These are phyloP conservation scores for Pseudogymnoascus verrucosus DNA, from an alignment of 2,329 filamentous ascomycete genomes.

Conservation along the genomic window DNA sequence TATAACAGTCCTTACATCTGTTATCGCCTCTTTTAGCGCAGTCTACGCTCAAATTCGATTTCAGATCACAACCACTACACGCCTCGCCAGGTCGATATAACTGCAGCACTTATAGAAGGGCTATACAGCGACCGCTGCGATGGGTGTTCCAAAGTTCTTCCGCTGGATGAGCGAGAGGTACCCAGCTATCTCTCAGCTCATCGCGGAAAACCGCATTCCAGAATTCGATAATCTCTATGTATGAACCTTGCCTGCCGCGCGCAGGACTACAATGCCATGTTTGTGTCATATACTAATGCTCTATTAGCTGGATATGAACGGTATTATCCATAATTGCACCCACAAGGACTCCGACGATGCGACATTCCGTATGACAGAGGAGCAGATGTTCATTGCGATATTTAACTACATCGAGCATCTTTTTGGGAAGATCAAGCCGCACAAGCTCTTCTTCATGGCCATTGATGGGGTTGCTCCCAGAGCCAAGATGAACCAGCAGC, in stretches of 20 bases:
- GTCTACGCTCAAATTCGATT: not conserved
- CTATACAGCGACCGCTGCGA: constrained; percentile 12
- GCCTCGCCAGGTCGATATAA: not conserved
- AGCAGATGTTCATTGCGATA: constrained; percentile 99
- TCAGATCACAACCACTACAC: not conserved
- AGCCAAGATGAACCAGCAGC: constrained; percentile 99
- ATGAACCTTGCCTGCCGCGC: constrained; percentile 25
- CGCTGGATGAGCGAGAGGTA: constrained; percentile 99
- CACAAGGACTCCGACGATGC: constrained; percentile 93
- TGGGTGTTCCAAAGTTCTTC: constrained; percentile 47
- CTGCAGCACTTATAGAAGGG: constrained; percentile 2
- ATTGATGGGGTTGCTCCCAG: constrained; percentile 95
- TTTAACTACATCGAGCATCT: constrained; percentile 99
- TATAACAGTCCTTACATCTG: constrained; percentile 4
- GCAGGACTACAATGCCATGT: not conserved
- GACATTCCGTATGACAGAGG: constrained; percentile 87
- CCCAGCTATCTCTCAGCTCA: constrained; percentile 95
- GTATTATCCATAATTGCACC: constrained; percentile 98
- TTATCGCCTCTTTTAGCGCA: constrained; percentile 5
- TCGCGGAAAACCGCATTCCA: constrained; percentile 96
- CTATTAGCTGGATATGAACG: constrained; percentile 77
- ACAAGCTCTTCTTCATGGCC: constrained; percentile 99
- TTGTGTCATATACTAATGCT: not conserved
- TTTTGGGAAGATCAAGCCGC: constrained; percentile 97
- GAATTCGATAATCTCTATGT: constrained; percentile 97